These are phyloP conservation scores for Candida arabinofermentans DNA, from an alignment of 805 yeast genomes.

Conservation along the genomic window DNA sequence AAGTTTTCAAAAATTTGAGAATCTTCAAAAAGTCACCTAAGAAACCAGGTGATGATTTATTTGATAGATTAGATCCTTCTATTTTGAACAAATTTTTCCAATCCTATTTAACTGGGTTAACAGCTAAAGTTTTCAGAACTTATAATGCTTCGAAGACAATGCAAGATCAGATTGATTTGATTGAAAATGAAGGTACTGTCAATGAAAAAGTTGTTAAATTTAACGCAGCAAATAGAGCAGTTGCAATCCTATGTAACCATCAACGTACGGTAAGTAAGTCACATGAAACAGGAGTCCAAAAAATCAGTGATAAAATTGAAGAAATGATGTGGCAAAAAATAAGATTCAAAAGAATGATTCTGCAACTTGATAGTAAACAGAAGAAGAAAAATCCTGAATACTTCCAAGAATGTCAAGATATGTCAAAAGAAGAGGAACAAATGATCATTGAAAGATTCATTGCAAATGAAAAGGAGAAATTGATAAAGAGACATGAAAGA, in stretches of 20 bases:
- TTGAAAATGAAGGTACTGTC: slow-evolving; percentile 81
- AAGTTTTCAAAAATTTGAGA: slow-evolving; percentile 83
- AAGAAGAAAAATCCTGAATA: slow-evolving; percentile 49
- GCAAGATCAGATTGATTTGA: slow-evolving; percentile 89
- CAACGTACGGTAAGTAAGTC: slow-evolving; percentile 87
- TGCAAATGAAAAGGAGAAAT: slow-evolving; percentile 63
- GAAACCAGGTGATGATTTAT: slow-evolving; percentile 85
- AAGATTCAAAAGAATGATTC: slow-evolving; percentile 65
- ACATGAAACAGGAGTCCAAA: slow-evolving; percentile 77
- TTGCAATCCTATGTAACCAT: slow-evolving; percentile 94
- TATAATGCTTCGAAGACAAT: slow-evolving; percentile 94
- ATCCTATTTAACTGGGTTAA: slow-evolving; percentile 84
- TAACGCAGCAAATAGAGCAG: slow-evolving; percentile 94
- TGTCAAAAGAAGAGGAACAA: slow-evolving; percentile 61
- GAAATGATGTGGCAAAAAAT: slow-evolving; percentile 85
- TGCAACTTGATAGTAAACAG: slow-evolving; percentile 54
- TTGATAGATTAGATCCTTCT: slow-evolving; percentile 84
- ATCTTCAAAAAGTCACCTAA: slow-evolving; percentile 89
- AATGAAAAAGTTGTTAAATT: slow-evolving; percentile 83
- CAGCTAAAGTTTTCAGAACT: slow-evolving; percentile 97
- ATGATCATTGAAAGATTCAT: slow-evolving; percentile 55
- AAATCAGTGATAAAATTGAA: slow-evolving; percentile 68
- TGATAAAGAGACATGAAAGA: slow-evolving; percentile 58
- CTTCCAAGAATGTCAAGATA: slow-evolving; percentile 64
- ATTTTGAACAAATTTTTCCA: slow-evolving; percentile 83